Percentiles rank a stretch among this genome's conserved stretches.
Evolutionary conservation across 495 filamentous ascomycete species (phyloP).

Genomic region (Talaromyces wortmannii): DNA sequence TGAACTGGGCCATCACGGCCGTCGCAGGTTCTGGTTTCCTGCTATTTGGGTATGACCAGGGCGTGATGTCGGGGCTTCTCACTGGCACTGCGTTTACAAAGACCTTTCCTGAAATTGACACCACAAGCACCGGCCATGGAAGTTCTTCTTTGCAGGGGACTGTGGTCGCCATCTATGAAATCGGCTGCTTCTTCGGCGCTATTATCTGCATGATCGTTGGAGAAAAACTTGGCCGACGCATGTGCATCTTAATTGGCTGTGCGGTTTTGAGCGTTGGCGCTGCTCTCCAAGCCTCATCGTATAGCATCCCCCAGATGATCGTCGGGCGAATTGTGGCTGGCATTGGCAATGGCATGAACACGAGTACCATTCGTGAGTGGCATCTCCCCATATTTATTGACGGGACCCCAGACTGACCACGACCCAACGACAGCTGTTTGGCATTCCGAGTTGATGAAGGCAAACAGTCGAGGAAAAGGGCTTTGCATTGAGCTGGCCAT

Average conservation of each 20-base stretch:
- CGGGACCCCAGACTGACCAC: no score
- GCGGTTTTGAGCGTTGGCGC: slow-evolving; percentile 49
- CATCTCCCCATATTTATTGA: background rate
- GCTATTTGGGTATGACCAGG: slow-evolving; percentile 40
- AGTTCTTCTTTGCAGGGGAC: slow-evolving; percentile 29
- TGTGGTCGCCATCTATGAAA: slow-evolving; percentile 32
- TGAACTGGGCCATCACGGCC: slow-evolving; percentile 28
- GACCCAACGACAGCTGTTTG: slow-evolving; percentile 28
- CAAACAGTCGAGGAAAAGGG: slow-evolving; percentile 53
- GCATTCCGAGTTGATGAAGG: slow-evolving; percentile 53
- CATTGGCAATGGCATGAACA: slow-evolving; percentile 42
- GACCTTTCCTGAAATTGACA: slow-evolving; percentile 27
- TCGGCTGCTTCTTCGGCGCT: slow-evolving; percentile 53
- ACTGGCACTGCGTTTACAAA: slow-evolving; percentile 21
- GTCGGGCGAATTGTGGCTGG: slow-evolving; percentile 42
- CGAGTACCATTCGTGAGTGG: slow-evolving; percentile 36
- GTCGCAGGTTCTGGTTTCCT: slow-evolving; percentile 33
- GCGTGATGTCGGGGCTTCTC: slow-evolving; percentile 34
- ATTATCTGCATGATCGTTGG: slow-evolving; percentile 41
- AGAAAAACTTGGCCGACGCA: slow-evolving; percentile 47
- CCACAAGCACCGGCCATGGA: slow-evolving; percentile 12
- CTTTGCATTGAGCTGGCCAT: slow-evolving; percentile 55
- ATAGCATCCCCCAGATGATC: slow-evolving; percentile 42
- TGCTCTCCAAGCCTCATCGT: slow-evolving; percentile 46
- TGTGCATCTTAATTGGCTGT: slow-evolving; percentile 44